Evolutionary conservation across 495 filamentous ascomycete species (phyloP).

Genomic region (Xeromyces bisporus): DNA sequence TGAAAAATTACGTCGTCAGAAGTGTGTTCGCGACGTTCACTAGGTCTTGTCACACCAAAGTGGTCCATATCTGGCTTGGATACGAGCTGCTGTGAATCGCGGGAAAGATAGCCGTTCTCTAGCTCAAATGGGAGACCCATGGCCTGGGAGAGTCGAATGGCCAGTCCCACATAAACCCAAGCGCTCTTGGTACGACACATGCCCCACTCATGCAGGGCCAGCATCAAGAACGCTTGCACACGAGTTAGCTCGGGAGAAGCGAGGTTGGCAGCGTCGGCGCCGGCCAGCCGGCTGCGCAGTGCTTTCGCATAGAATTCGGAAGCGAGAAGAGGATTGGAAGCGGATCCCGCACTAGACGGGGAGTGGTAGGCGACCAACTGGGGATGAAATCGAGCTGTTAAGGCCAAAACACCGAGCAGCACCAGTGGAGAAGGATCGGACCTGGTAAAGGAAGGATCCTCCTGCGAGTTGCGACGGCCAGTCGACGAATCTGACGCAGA

Average conservation of each 20-base stretch:
- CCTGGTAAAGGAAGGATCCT: constrained; percentile 14
- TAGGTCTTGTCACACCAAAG: constrained; percentile 21
- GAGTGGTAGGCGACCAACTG: constrained; percentile 49
- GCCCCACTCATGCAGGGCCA: constrained; percentile 73
- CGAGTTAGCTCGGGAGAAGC: constrained; percentile 45
- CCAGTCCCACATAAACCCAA: constrained; percentile 63
- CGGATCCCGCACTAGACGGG: constrained; percentile 24
- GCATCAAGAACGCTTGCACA: constrained; percentile 64
- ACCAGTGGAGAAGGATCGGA: constrained; percentile 44
- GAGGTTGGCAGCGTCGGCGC: constrained; percentile 33
- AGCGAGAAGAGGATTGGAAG: constrained; percentile 45
- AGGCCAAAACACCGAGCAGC: constrained; percentile 57
- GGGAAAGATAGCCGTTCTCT: constrained; percentile 26
- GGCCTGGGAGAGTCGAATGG: constrained; percentile 57
- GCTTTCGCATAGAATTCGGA: constrained; percentile 68
- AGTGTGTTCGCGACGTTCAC: constrained; percentile 21
- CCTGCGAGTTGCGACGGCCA: constrained; percentile 11
- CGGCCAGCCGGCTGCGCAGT: constrained; percentile 46
- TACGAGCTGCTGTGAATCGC: constrained; percentile 27
- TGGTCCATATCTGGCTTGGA: constrained; percentile 26
- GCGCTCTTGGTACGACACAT: constrained; percentile 59
- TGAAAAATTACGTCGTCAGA: constrained; percentile 46
- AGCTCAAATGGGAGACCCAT: constrained; percentile 52
- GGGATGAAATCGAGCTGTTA: constrained; percentile 65
- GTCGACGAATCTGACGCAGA: constrained; percentile 11